Conservation (phyloP, 202 grass and related monocot genomes). For the Alloteropsis angusta region DNA sequence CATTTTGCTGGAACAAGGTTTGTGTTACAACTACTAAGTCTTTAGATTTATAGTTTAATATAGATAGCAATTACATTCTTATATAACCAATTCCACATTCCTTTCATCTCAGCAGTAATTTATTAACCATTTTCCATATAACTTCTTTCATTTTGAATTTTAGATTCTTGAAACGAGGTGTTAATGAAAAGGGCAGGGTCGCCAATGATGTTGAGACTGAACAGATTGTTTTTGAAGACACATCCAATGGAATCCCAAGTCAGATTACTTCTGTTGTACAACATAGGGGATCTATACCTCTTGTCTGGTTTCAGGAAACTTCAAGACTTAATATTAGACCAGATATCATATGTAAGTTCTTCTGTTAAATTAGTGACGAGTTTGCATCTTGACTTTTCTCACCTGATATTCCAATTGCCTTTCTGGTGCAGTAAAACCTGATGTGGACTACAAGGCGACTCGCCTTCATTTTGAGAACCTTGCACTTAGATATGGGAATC, state of each 20-base stretch:
- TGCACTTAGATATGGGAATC: conserved; percentile 83
- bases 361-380: background rate
- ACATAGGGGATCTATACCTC: conserved; percentile 95
- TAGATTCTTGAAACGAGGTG: conserved; percentile 90
- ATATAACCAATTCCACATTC: background rate
- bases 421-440: conserved; percentile 65
- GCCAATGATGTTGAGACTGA: conserved; percentile 99
- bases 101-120: background rate
- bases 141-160: conserved; percentile 18
- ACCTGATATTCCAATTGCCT: conserved; percentile 12
- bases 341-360: conserved; percentile 87
- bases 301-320: conserved; percentile 97
- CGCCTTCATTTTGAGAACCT: conserved; percentile 96
- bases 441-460: conserved; percentile 70
- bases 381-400: conserved; percentile 1
- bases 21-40: conserved; percentile 14
- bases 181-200: conserved; percentile 95
- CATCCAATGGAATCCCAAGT: conserved; percentile 42
- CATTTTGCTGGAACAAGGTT: conserved; percentile 99
- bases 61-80: background rate
- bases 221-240: conserved; percentile 89
- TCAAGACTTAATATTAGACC: conserved; percentile 92
- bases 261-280: conserved; percentile 87
- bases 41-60: conserved; percentile 9
- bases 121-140: background rate